Evolutionary conservation across 148 eudicot species (phyloP).

Genomic region (Mesembryanthemum crystallinum): DNA sequence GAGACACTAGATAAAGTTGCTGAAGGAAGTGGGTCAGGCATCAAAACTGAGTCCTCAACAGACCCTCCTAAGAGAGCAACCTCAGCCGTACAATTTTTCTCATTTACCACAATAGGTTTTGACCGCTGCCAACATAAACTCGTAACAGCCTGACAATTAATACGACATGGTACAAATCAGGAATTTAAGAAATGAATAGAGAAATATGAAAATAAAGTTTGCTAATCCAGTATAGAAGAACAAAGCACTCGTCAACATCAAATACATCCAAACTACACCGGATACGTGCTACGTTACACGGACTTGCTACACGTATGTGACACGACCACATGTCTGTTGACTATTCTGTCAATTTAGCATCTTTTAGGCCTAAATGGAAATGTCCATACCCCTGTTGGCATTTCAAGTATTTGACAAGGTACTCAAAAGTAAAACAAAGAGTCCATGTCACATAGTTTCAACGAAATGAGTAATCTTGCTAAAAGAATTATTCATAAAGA

Average conservation of each 20-base stretch:
- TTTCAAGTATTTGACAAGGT: not conserved
- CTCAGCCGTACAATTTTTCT: conserved; percentile 67
- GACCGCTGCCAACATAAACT: conserved; percentile 96
- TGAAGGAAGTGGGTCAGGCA: conserved; percentile 97
- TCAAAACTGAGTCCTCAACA: conserved; percentile 80
- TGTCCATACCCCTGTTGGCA: not conserved
- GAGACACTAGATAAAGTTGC: conserved; percentile 49
- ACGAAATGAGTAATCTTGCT: not conserved
- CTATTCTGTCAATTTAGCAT: not conserved
- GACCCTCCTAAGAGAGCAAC: conserved; percentile 81
- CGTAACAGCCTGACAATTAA: conserved; percentile 70
- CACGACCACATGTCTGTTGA: not conserved
- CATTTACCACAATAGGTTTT: conserved; percentile 67
- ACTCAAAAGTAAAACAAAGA: not conserved
- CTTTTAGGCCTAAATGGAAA: not conserved
- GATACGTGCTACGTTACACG: not conserved
- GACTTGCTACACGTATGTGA: not conserved
- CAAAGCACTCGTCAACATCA: not conserved
- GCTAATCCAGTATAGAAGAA: not conserved
- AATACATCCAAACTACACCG: not conserved
- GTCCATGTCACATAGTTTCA: not conserved
- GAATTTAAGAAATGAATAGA: not conserved
- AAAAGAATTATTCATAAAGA: not conserved
- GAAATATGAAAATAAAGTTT: not conserved
- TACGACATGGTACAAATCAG: not conserved